A percentile compares a stretch with the other conserved stretches of the same genome.
Conservation (phyloP, 768 basidiomycete genomes). For the Mycena belliarum region DNA sequence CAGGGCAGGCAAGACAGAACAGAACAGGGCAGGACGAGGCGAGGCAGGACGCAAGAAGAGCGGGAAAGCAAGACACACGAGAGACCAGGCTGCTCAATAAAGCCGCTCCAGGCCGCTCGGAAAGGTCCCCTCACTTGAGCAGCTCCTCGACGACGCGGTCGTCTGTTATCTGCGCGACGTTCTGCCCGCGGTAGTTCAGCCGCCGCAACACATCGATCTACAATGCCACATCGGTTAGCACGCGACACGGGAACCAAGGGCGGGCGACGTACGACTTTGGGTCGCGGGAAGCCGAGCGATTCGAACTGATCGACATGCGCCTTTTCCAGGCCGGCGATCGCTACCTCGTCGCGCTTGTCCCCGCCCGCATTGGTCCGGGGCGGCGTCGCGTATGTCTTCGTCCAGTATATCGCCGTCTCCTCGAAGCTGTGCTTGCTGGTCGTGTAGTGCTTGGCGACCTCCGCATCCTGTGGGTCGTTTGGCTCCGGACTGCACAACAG, state of each 20-base stretch:
- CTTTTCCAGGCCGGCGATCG: constrained; percentile 80
- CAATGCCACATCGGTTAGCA: neutral
- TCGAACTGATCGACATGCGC: constrained; percentile 86
- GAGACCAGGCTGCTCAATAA: too few species aligned
- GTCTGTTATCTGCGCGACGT: constrained; percentile 77
- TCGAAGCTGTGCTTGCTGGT: constrained; percentile 87
- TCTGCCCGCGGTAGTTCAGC: constrained; percentile 84
- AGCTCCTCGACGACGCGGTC: constrained; percentile 87
- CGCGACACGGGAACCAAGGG: too few species aligned
- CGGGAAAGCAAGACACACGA: too few species aligned
- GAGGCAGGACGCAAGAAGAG: neutral
- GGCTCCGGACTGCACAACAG: constrained; percentile 93
- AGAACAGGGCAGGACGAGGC: too few species aligned
- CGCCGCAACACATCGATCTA: constrained; percentile 88
- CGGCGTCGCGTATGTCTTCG: constrained; percentile 80
- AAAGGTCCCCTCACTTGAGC: constrained; percentile 46
- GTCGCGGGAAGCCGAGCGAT: constrained; percentile 76
- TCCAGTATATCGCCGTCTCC: constrained; percentile 93
- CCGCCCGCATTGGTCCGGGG: constrained; percentile 43
- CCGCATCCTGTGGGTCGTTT: constrained; percentile 95
- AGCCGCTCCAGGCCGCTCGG: too few species aligned
- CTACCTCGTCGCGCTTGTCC: constrained; percentile 56
- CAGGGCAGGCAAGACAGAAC: too few species aligned
- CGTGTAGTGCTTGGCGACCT: constrained; percentile 96
- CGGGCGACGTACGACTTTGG: constrained; percentile 66